phyloP scores from a whole-genome alignment of 2,329 filamentous ascomycete genomes.

The Blastomyces percursus region DNA sequence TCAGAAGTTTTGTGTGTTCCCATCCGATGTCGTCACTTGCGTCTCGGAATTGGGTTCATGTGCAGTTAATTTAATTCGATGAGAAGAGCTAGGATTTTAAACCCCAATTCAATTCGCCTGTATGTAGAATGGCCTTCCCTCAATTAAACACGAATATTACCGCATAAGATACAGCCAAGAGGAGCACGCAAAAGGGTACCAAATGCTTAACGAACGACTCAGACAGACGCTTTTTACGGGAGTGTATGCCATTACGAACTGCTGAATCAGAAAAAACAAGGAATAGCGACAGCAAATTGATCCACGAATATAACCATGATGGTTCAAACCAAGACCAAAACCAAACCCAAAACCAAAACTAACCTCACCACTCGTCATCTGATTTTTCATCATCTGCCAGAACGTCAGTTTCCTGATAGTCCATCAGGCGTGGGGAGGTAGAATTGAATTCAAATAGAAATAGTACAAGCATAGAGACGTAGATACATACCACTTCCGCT shows the following conservation, averaged over 20 bases:
- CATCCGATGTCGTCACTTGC: too few relatives aligned
- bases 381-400: conserved; percentile 36
- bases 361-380: conserved; percentile 37
- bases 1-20: too few relatives aligned
- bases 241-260: not conserved
- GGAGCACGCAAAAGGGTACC: not conserved
- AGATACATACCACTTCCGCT: conserved; percentile 75
- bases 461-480: conserved; percentile 12
- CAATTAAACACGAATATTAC: not conserved
- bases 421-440: not conserved
- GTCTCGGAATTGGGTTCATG: too few relatives aligned
- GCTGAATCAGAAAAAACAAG: not conserved
- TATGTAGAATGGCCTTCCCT: not conserved
- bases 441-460: not conserved
- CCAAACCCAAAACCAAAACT: not conserved
- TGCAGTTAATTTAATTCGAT: not conserved
- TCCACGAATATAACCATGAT: not conserved
- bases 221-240: not conserved
- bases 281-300: not conserved
- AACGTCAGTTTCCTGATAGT: conserved; percentile 17
- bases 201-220: not conserved
- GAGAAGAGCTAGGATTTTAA: not conserved
- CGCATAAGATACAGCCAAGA: not conserved
- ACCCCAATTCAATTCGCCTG: not conserved
- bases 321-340: not conserved